phyloP scores from a whole-genome alignment of 176 grass and related monocot species.

The Tillandsia fasciculata region DNA sequence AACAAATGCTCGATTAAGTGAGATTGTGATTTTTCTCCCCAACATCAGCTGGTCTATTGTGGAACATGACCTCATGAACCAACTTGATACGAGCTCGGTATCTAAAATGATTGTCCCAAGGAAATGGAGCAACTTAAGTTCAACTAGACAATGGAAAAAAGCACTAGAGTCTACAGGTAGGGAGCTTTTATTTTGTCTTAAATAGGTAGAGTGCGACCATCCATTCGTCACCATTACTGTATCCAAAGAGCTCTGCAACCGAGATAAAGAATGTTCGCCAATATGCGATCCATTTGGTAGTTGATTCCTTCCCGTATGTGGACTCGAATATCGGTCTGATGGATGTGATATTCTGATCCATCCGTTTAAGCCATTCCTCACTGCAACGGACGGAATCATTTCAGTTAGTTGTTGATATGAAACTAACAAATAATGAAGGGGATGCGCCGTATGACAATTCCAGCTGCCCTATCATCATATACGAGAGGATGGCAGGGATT shows the following conservation, averaged over 20 bases:
- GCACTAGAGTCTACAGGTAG: neutral
- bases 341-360: slow-evolving; percentile 50
- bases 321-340: slow-evolving; percentile 72
- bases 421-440: neutral
- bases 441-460: neutral
- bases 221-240: slow-evolving; percentile 95
- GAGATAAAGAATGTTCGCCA: slow-evolving; percentile 93
- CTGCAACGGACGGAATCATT: slow-evolving; percentile 29
- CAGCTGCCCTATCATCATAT: neutral
- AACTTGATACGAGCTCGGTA: too few relatives aligned
- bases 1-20: too few relatives aligned
- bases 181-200: slow-evolving; percentile 52
- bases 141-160: neutral
- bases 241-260: slow-evolving; percentile 79
- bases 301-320: slow-evolving; percentile 75
- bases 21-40: too few relatives aligned
- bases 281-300: slow-evolving; percentile 83
- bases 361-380: slow-evolving; percentile 87
- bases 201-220: slow-evolving; percentile 78
- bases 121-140: neutral
- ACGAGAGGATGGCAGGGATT: too few relatives aligned
- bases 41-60: too few relatives aligned
- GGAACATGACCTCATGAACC: too few relatives aligned
- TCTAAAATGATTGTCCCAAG: too few relatives aligned
- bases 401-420: neutral